Evolutionary conservation across 768 basidiomycete species (phyloP), one percentile per base, ranked within the genome.

Genomic region (Auriscalpium orientale): DNA sequence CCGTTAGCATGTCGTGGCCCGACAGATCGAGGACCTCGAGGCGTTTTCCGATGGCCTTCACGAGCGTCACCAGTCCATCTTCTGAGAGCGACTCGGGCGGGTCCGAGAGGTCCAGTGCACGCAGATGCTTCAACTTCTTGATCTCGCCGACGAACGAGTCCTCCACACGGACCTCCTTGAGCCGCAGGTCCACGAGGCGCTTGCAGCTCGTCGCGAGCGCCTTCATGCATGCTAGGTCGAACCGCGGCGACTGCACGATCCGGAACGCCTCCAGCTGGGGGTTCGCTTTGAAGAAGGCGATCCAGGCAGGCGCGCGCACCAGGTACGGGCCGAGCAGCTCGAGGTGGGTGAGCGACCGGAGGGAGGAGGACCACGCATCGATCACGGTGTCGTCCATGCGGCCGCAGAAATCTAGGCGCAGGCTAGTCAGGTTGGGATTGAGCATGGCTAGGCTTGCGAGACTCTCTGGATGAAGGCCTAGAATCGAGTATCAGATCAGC

Each of bases 251-350:
- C 65, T 95, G 91, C 9, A 78, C 86, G 64, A 99, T 83, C 43
- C 87, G 75, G 70, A 98, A 89, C 8, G 79, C 79, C 61, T 82
- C 74, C 11, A 99, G 77, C 11, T 74, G 67, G 5, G 83, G 78
- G 53, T 86, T 81, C 2, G 79, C 66, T 52, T 78, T 67, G 70
- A 98, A 82, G 72, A 97, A 93, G 0, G 71, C 64, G 47, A 78
- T 72, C 95, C 95, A 98, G 0, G 79, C 81, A 0, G 78, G 72
- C 8, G 79, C 71, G 20, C 85, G 83, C 37, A 97, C 87, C 21
- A 93, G 83, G 71, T 91, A 94, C 2, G 93, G 93, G 0, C 89
- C 95, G 12, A 91, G 81, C 15, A 99, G 86, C 67, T 87, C 85
- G 13, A 99, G 64, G 36, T 81, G 80, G 5, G 72, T 78, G 43